Percentiles rank a stretch among this genome's conserved stretches.
Conservation (phyloP, 371 early-diverging fungal species). For the Mortierella sp. region DNA sequence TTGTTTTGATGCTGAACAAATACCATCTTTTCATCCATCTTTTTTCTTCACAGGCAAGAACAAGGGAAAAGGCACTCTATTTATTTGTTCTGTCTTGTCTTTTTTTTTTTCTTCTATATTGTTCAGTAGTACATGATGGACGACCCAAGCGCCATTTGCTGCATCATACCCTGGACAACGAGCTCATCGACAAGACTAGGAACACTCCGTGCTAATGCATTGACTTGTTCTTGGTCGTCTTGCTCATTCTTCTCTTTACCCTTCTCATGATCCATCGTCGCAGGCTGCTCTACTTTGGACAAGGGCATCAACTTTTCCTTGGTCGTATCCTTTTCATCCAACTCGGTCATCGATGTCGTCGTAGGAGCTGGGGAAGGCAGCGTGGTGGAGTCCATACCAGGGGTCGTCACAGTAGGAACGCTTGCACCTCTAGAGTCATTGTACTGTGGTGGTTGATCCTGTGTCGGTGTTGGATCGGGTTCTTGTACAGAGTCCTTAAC, state of each 20-base stretch:
- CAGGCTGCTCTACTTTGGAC: neutral
- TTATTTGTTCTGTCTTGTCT: neutral
- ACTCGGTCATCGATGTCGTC: neutral
- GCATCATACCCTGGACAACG: slow-evolving; percentile 39
- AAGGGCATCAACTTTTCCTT: slow-evolving; percentile 1
- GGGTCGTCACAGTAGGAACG: too few relatives aligned
- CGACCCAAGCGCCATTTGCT: slow-evolving; percentile 22
- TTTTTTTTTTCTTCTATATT: too few relatives aligned
- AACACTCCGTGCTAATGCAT: too few relatives aligned
- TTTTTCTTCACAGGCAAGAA: neutral
- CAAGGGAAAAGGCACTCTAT: neutral
- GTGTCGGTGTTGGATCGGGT: neutral
- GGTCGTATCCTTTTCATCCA: neutral
- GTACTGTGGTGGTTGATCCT: neutral
- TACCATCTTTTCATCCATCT: neutral
- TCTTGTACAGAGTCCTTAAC: slow-evolving; percentile 5
- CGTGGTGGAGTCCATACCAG: too few relatives aligned
- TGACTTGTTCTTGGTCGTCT: too few relatives aligned
- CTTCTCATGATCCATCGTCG: too few relatives aligned
- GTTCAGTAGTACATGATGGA: slow-evolving; percentile 2
- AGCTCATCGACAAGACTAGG: slow-evolving; percentile 9
- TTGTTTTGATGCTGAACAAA: too few relatives aligned
- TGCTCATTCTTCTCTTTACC: too few relatives aligned
- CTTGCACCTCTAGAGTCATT: too few relatives aligned
- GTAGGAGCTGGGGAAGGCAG: too few relatives aligned